These are phyloP conservation scores for Penicillium dipodomyicola DNA, from an alignment of 495 filamentous ascomycete species.

Conservation along the genomic window DNA sequence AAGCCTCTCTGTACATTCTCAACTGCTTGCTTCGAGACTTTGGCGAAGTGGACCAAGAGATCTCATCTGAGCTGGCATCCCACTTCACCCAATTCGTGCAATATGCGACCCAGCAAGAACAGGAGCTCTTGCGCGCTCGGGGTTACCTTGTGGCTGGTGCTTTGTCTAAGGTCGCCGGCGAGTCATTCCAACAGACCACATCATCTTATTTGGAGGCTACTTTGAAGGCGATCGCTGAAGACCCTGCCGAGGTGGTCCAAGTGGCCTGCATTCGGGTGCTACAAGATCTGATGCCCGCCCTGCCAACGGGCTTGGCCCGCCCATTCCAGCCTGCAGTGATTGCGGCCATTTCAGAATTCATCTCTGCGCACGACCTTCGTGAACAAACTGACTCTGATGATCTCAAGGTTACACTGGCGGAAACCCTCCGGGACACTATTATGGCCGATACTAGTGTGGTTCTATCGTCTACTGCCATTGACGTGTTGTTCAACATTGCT, in stretches of 20 bases:
- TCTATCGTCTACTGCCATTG: conserved; percentile 67
- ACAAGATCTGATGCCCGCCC: conserved; percentile 71
- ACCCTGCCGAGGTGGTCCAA: conserved; percentile 81
- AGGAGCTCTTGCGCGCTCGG: conserved; percentile 73
- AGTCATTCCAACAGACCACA: conserved; percentile 52
- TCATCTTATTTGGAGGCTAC: conserved; percentile 69
- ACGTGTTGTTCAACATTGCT: conserved; percentile 85
- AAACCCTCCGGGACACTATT: conserved; percentile 82
- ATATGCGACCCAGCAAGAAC: conserved; percentile 66
- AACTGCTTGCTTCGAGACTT: conserved; percentile 80
- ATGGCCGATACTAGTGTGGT: conserved; percentile 70
- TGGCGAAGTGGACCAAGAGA: conserved; percentile 63
- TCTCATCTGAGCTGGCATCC: conserved; percentile 63
- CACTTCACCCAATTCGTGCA: conserved; percentile 75
- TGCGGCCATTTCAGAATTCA: conserved; percentile 69
- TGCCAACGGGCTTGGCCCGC: conserved; percentile 50
- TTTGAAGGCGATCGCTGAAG: conserved; percentile 68
- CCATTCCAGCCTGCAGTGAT: conserved; percentile 73
- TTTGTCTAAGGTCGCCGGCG: conserved; percentile 58
- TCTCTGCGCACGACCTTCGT: conserved; percentile 72
- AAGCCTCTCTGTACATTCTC: conserved; percentile 79
- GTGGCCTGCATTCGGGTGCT: conserved; percentile 87
- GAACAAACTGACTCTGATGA: conserved; percentile 86
- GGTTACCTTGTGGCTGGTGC: conserved; percentile 81
- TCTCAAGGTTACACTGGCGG: conserved; percentile 82